phyloP scores from a whole-genome alignment of 2,329 filamentous ascomycete genomes.

The Fusarium sp. region DNA sequence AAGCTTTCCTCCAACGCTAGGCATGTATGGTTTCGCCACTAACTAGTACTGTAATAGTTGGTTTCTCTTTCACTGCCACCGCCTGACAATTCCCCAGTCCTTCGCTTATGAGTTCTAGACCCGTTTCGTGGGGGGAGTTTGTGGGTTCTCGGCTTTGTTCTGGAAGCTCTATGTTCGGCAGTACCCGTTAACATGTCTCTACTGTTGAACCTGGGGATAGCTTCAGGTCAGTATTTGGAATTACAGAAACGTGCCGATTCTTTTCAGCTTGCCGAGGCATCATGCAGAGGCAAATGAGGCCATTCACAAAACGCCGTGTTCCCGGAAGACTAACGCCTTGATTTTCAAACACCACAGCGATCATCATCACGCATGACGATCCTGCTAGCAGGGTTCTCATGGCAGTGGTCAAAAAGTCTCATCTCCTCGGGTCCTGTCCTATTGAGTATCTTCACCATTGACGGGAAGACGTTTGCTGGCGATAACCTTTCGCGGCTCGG shows the following conservation, averaged over 20 bases:
- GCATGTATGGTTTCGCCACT: constrained; percentile 37
- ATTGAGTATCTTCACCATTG: background rate
- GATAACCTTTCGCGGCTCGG: constrained; percentile 11
- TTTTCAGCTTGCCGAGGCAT: background rate
- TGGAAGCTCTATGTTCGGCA: background rate
- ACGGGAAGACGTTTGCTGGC: constrained; percentile 11
- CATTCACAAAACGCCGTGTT: constrained; percentile 3
- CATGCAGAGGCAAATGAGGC: background rate
- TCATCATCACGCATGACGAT: constrained; percentile 6
- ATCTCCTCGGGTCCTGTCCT: background rate
- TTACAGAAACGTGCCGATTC: background rate
- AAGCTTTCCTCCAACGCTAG: constrained; percentile 38
- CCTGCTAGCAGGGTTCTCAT: background rate
- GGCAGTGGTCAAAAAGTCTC: background rate
- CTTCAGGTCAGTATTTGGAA: constrained; percentile 19
- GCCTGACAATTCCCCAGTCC: background rate
- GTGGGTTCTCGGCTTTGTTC: constrained; percentile 15
- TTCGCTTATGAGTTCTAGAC: constrained; percentile 29
- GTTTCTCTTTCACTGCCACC: constrained; percentile 7
- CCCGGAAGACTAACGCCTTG: constrained; percentile 17
- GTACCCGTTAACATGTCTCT: background rate
- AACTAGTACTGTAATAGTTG: background rate
- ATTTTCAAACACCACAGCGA: background rate
- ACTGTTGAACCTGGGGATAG: background rate
- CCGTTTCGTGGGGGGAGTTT: background rate